Base-by-base conservation (phyloP, 768 basidiomycete genomes). In the Mycena chlorophos region DNA sequence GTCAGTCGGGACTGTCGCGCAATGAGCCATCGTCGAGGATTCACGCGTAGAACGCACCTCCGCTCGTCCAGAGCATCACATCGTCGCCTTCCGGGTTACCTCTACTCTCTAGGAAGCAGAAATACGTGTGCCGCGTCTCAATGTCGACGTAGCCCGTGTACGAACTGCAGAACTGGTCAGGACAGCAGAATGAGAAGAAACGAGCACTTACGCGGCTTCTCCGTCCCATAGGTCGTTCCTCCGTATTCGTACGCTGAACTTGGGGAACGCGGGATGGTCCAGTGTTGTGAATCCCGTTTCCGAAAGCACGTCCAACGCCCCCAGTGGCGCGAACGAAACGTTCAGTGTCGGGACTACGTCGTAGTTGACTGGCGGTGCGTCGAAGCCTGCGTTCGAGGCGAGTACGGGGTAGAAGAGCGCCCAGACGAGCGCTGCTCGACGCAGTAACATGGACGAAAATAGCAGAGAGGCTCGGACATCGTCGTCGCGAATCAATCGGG, bases 51-150 rank as follows among this genome's bases (percentile, higher is more conserved):
- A 20, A 58, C 69, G 23, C 27, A 63, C 84, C 83, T 60, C 80
- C 81, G 52, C 77, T 78, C n/a, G 75, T 78, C 78, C 77, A 78
- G 60, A 78, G 71, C n/a, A 78, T 71, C 46, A 78, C 71, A 46
- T 78, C 77, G 57, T 77, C 76, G 31, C 60, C 69, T 13, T 69
- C 69, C n/a, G 79, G 79, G 53, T 79, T 66, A 28, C 65, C 72
- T 49, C 82, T 68, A 42, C 76, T 78, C 66, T 85, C 80, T 65
- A 83, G 84, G 63, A 81, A 83, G 69, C 81, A 81, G 71, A 83
- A 82, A 59, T 78, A 79, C 6, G 80, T 30, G 48, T 79, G 79
- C 19, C 77, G 71, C 10, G 75, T 77, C 50, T 77, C 68, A 42
- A 76, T 69, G 61, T 80, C 80, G 51, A 80, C 75, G 60, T 80